phyloP scores from a whole-genome alignment of 208 protist species.

The Trypanosoma rangeli region DNA sequence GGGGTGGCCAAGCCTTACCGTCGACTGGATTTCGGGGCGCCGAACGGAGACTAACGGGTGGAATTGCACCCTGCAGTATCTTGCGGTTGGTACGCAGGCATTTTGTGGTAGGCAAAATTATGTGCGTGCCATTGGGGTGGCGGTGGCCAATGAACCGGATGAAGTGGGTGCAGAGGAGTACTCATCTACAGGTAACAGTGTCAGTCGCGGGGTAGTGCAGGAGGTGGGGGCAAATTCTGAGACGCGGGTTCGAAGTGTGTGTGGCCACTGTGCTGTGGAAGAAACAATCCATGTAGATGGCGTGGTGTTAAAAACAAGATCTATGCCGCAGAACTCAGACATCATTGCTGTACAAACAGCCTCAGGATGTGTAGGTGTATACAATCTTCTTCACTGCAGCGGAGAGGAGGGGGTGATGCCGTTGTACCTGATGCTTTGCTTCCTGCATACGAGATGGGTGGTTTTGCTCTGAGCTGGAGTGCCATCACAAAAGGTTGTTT shows the following conservation, averaged over 20 bases:
- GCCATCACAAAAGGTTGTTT: constrained; percentile 75
- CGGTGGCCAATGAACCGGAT: constrained; percentile 32
- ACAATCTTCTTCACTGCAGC: constrained; percentile 38
- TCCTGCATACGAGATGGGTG: constrained; percentile 41
- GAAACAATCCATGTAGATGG: constrained; percentile 42
- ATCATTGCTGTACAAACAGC: constrained; percentile 58
- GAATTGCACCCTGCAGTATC: constrained; percentile 63
- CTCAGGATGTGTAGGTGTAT: constrained; percentile 43
- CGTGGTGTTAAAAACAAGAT: constrained; percentile 52
- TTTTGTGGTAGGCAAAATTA: constrained; percentile 24
- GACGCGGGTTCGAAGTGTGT: constrained; percentile 49
- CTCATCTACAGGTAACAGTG: background rate
- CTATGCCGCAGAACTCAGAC: constrained; percentile 44
- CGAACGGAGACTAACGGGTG: constrained; percentile 38
- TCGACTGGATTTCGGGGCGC: constrained; percentile 64
- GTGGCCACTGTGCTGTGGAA: constrained; percentile 44
- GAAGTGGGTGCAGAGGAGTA: constrained; percentile 4
- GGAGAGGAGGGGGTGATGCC: constrained; percentile 21
- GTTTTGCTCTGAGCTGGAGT: constrained; percentile 63
- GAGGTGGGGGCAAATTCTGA: constrained; percentile 21
- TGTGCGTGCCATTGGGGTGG: constrained; percentile 61
- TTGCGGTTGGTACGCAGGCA: constrained; percentile 48
- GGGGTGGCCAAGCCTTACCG: constrained; percentile 58
- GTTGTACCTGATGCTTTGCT: constrained; percentile 37
- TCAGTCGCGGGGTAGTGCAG: background rate